These are phyloP conservation scores for Oenanthe sinensis DNA, from an alignment of 129 eudicot species.

Conservation along the genomic window DNA sequence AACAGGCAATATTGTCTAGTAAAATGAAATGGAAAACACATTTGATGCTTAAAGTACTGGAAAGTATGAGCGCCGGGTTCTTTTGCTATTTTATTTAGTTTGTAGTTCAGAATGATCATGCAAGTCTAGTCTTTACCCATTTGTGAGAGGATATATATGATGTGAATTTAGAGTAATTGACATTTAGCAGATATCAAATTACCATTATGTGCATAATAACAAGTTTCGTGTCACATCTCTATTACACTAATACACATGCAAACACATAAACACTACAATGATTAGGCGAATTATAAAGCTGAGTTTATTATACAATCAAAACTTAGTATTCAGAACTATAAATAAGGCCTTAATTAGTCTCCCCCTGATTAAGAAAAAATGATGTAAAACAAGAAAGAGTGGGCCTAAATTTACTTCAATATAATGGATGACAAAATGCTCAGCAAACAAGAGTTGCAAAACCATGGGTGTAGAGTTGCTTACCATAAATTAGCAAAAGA, in stretches of 20 bases:
- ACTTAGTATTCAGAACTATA: neutral
- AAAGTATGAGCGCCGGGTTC: neutral
- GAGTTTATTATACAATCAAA: neutral
- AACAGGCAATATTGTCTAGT: too few relatives aligned
- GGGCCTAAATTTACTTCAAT: neutral
- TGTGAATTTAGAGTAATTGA: neutral
- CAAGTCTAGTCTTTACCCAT: neutral
- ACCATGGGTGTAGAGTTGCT: constrained; percentile 6
- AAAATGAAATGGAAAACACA: neutral
- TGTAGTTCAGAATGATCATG: neutral
- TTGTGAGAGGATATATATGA: neutral
- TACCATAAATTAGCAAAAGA: too few relatives aligned
- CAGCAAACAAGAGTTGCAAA: neutral
- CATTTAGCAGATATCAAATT: neutral
- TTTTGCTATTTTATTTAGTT: neutral
- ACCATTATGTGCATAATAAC: neutral
- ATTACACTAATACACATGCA: neutral
- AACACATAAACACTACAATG: neutral
- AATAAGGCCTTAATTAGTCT: neutral
- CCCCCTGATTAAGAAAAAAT: neutral
- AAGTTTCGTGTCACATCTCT: neutral
- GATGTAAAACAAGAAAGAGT: neutral
- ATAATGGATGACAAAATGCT: constrained; percentile 5
- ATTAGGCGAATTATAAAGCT: neutral
- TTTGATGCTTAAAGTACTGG: neutral